These are phyloP conservation scores for Allium cepa DNA, from an alignment of 106 monocot genomes.

Conservation along the genomic window DNA sequence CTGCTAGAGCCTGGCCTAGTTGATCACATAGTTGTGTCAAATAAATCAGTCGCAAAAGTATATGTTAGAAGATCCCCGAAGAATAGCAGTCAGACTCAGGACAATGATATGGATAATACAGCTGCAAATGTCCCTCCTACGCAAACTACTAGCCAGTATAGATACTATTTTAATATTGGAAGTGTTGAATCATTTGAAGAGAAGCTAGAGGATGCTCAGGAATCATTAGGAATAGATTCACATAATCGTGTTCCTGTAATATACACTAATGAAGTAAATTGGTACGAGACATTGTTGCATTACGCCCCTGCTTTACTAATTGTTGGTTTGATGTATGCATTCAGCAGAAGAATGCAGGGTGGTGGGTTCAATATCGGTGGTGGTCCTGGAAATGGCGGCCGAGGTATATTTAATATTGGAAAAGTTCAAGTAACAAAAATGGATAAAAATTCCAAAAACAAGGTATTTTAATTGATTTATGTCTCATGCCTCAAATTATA, in stretches of 20 bases:
- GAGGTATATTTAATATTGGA: constrained; percentile 89
- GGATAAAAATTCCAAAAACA: constrained; percentile 94
- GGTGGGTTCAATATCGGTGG: constrained; percentile 71
- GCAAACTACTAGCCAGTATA: constrained; percentile 37
- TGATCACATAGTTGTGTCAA: constrained; percentile 85
- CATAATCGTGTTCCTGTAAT: constrained; percentile 83
- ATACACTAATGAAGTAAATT: constrained; percentile 58
- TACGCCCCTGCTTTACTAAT: constrained; percentile 74
- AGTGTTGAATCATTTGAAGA: constrained; percentile 95
- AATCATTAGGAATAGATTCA: constrained; percentile 57
- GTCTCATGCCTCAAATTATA: not conserved
- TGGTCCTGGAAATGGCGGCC: constrained; percentile 35
- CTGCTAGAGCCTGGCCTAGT: constrained; percentile 89
- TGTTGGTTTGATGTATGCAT: constrained; percentile 41
- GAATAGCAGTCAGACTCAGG: constrained; percentile 29
- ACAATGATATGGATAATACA: constrained; percentile 38
- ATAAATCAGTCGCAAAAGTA: constrained; percentile 97
- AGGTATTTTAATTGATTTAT: constrained; percentile 24
- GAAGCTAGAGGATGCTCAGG: constrained; percentile 86
- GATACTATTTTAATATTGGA: constrained; percentile 87
- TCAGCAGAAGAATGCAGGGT: constrained; percentile 66
- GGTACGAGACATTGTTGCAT: constrained; percentile 60
- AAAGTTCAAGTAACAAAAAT: constrained; percentile 82
- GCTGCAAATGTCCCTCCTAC: constrained; percentile 28
- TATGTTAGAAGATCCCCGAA: constrained; percentile 59